Evolutionary conservation across 495 filamentous ascomycete genomes (phyloP), one percentile per base, ranked within the genome.

Genomic region (Penicillium fimorum): DNA sequence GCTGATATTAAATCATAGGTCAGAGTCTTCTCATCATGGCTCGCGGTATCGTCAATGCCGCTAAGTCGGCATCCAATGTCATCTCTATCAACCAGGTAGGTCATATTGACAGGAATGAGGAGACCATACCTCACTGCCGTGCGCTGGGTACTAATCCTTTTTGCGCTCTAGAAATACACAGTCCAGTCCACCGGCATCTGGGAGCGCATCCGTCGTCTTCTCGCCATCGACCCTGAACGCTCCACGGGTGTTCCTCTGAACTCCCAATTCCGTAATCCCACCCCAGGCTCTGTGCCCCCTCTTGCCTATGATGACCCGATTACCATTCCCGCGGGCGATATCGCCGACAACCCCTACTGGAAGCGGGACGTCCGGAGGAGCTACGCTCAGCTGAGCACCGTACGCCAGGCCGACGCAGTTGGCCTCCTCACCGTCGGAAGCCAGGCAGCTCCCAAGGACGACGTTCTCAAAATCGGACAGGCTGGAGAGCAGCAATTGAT

Each of bases 281-380:
- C 92, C 0, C 95, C 95, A 7, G 94, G 91, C 59, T 79, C 82
- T 58, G 77, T 87, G 67, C 86, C 90, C 62, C 92, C 95, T 25
- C 67, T 81, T 22, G 69, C 71, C 27, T 98, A 96, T 75, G 85
- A 90, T 70, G 95, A 97, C 67, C 92, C 92, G 15, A 89, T 95
- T 47, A 97, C 93, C 12, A 33, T 89, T 0, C 94, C 95, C n/a
- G 90, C 94, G 3, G 92, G 84, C 53, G 94, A 99, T 72, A 84
- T 98, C 59, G 94, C 94, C 63, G 94, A 96, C 67, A 98, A 98
- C 74, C 84, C 94, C 38, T 98, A 98, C 83, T 98, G 91, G 90
- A 95, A 95, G 77, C 91, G 94, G 53, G 94, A 98, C 63, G 73
- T 78, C 50, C 88, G 94, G 47, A 85, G 95, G 64, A 83, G 79